Evolutionary conservation across 2,329 filamentous ascomycete genomes (phyloP).

Genomic region (Sporothrix inflata): DNA sequence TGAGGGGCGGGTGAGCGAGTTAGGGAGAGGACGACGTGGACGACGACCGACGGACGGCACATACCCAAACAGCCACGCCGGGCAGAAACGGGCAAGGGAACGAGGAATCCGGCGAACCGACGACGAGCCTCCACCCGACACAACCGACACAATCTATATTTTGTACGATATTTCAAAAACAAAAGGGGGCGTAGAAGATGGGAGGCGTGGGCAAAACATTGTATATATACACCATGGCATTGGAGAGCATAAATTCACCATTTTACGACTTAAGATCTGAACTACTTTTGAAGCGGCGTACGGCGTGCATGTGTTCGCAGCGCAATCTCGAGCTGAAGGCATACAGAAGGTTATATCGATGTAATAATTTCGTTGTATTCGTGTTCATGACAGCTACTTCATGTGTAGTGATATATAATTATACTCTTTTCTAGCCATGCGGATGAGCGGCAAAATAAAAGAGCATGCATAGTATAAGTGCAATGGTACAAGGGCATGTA

Average conservation of each 20-base stretch:
- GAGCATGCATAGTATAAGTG: background rate
- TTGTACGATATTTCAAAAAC: conserved; percentile 7
- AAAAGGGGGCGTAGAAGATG: background rate
- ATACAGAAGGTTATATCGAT: background rate
- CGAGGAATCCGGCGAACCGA: background rate
- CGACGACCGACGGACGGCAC: background rate
- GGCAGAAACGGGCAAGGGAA: background rate
- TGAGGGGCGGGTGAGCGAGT: conserved; percentile 24
- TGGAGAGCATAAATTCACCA: conserved; percentile 7
- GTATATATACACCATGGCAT: conserved; percentile 14
- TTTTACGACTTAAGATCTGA: background rate
- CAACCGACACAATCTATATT: background rate
- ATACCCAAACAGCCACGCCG: background rate
- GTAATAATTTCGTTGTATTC: background rate
- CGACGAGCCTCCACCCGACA: background rate
- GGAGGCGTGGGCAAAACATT: background rate
- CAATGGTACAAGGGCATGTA: conserved; percentile 1
- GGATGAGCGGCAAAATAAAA: background rate
- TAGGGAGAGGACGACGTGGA: background rate
- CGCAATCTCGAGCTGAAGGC: background rate
- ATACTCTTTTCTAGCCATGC: background rate
- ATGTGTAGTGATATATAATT: background rate
- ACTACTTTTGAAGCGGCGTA: background rate
- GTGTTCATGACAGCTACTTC: conserved; percentile 8
- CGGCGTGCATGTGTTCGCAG: background rate